phyloP scores from a whole-genome alignment of 2,329 filamentous ascomycete genomes.

The Colletotrichum melonis region DNA sequence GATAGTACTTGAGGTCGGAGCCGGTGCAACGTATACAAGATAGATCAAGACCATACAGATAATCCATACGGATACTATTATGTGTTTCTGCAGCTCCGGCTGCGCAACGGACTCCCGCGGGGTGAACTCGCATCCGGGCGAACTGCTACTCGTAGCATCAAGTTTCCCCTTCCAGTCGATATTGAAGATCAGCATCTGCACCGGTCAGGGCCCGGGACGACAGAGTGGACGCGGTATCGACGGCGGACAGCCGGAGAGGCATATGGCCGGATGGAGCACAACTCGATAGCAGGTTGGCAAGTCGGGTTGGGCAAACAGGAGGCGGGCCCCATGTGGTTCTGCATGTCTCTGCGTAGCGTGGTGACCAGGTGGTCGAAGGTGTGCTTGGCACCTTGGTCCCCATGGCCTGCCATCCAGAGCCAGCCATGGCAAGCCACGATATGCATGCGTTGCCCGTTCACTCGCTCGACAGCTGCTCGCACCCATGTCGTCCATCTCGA shows the following conservation, averaged over 20 bases:
- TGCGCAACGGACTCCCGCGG: constrained; percentile 10
- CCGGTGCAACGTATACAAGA: constrained; percentile 12
- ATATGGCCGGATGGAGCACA: constrained; percentile 9
- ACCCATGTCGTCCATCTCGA: constrained; percentile 42
- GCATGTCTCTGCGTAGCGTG: constrained; percentile 38
- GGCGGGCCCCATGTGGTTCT: constrained; percentile 23
- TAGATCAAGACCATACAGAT: constrained; percentile 2
- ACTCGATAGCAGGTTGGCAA: constrained; percentile 22
- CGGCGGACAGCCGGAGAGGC: constrained; percentile 27
- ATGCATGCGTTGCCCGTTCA: constrained; percentile 45
- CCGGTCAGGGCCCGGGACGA: constrained; percentile 11
- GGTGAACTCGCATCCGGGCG: constrained; percentile 11
- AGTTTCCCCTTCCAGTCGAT: not conserved
- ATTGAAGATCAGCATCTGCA: constrained; percentile 20
- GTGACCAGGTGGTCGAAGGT: constrained; percentile 36
- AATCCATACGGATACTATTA: not conserved
- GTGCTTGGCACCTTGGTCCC: constrained; percentile 35
- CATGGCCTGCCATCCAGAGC: constrained; percentile 18
- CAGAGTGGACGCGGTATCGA: constrained; percentile 20
- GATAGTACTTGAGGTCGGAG: constrained; percentile 15
- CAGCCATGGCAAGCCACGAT: constrained; percentile 33
- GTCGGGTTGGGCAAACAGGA: constrained; percentile 24
- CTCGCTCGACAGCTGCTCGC: constrained; percentile 43
- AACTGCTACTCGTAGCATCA: not conserved
- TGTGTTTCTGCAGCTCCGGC: constrained; percentile 21